phyloP scores from a whole-genome alignment of 257 asterid species.

The Nicotiana attenuata region DNA sequence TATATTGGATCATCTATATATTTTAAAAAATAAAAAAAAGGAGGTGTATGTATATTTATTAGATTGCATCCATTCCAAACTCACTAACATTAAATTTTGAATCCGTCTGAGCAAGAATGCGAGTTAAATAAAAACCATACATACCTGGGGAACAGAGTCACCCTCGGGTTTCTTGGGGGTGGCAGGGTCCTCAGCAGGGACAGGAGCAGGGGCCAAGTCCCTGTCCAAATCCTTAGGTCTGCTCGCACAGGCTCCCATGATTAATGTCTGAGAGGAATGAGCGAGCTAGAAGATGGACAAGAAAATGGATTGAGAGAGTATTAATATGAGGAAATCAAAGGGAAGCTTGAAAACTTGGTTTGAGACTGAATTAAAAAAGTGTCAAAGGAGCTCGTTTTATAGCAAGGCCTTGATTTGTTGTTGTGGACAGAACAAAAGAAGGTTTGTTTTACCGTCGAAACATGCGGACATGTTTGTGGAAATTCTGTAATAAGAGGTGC shows the following conservation, averaged over 20 bases:
- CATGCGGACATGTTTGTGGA: not conserved
- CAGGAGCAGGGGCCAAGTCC: constrained; percentile 13
- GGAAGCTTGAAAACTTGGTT: not conserved
- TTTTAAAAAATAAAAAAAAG: too few relatives aligned
- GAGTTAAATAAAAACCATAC: not conserved
- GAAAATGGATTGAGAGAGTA: not conserved
- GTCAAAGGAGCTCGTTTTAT: not conserved
- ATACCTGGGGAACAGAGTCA: constrained; percentile 1
- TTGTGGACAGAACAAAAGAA: not conserved
- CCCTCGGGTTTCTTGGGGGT: constrained; percentile 7
- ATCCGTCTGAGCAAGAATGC: not conserved
- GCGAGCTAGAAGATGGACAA: not conserved
- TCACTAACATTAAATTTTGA: not conserved
- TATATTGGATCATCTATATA: not conserved
- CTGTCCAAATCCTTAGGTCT: constrained; percentile 19
- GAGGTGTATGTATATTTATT: too few relatives aligned
- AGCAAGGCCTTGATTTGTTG: not conserved
- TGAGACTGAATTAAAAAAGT: not conserved
- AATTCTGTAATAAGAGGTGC: not conserved
- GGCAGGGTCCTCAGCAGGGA: constrained; percentile 9
- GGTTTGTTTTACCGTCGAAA: not conserved
- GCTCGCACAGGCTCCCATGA: constrained; percentile 19
- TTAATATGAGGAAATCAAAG: not conserved
- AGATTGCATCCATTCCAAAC: not conserved
- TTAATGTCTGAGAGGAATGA: not conserved